Evolutionary conservation across 352 stramenopile species (phyloP), one percentile per base, ranked within the genome.

Genomic region (Phytophthora parvispora): DNA sequence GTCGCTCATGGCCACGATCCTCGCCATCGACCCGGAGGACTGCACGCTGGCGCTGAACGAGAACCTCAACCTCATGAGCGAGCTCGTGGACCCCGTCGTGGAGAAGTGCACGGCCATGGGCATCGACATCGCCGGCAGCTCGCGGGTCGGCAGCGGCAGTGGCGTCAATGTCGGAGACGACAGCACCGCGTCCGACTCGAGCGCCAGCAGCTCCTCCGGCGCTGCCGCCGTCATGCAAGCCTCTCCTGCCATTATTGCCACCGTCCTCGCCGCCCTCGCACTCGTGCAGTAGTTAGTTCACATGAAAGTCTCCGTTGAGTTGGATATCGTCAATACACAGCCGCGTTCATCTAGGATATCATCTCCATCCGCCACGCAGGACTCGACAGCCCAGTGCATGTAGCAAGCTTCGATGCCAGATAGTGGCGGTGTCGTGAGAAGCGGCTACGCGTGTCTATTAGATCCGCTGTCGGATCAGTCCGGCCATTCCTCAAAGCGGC

Each of bases 81-180:
- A 84, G 29, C 56, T 84, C 27, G 77, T 84, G 38, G 67, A 82
- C 47, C 77, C 77, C 25, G 71, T 73, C 8, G 74, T 82, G 52
- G 48, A 53, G 13, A 77, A 82, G 53, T 84, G 77, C 60, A 69
- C 51, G 2, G 62, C 58, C 31, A 73, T 74, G 56, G 77, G 74
- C 13, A 71, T 81, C 25, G 67, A 55, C 31, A 71, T 75, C 61
- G 31, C 31, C 34, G 67, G 67, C 50, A 70, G 67, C 32, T 71
- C 67, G 6, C 31, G 38, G 34, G 55, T 79, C n/a, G 45, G 62
- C 29, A 72, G 62, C 53, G 56, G 50, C 28, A 68, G 62, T 45
- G 72, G 48, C 34, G 59, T 68, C 36, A 57, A 62, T 28, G 64
- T 73, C 29, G 64, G 64, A 1, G 58, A 73, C 36, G 63, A 69